phyloP scores from a whole-genome alignment of 2,329 filamentous ascomycete species.

The Onygena corvina region DNA sequence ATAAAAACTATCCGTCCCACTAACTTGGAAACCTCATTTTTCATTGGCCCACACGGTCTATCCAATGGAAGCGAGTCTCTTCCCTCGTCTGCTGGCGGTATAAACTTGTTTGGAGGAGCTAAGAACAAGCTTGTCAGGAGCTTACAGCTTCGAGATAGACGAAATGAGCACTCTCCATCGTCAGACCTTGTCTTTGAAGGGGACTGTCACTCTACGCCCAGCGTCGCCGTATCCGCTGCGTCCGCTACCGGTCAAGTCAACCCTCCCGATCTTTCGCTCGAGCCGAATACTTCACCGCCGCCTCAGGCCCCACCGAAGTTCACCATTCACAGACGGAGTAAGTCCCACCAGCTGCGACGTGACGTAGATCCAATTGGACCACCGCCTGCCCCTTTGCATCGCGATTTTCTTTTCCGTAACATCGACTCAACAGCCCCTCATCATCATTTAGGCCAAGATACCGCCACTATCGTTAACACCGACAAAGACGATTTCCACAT shows the following conservation, averaged over 20 bases:
- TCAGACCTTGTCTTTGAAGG: slow-evolving; percentile 26
- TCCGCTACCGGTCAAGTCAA: slow-evolving; percentile 35
- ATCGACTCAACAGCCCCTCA: slow-evolving; percentile 20
- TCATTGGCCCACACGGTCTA: background rate
- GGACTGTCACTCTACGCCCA: slow-evolving; percentile 32
- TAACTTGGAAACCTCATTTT: slow-evolving; percentile 18
- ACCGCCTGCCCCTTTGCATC: slow-evolving; percentile 26
- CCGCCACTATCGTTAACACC: slow-evolving; percentile 14
- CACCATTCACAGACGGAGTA: slow-evolving; percentile 26
- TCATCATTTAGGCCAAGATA: slow-evolving; percentile 3
- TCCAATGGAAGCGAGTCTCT: slow-evolving; percentile 19
- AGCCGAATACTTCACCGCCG: slow-evolving; percentile 3
- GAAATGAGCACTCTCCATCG: slow-evolving; percentile 25
- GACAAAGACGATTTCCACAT: slow-evolving; percentile 11
- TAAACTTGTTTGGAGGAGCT: slow-evolving; percentile 31
- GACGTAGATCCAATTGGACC: slow-evolving; percentile 14
- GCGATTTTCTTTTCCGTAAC: slow-evolving; percentile 26
- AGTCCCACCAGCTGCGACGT: slow-evolving; percentile 24
- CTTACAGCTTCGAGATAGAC: slow-evolving; percentile 29
- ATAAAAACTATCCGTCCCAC: slow-evolving; percentile 34
- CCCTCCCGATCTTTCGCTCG: slow-evolving; percentile 25
- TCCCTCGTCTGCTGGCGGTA: slow-evolving; percentile 25
- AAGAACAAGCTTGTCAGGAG: slow-evolving; percentile 27
- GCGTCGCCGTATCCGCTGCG: slow-evolving; percentile 34
- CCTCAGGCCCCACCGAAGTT: slow-evolving; percentile 11